Base-by-base conservation (phyloP, 768 basidiomycete species). In the Rhodotorula babjevae region DNA sequence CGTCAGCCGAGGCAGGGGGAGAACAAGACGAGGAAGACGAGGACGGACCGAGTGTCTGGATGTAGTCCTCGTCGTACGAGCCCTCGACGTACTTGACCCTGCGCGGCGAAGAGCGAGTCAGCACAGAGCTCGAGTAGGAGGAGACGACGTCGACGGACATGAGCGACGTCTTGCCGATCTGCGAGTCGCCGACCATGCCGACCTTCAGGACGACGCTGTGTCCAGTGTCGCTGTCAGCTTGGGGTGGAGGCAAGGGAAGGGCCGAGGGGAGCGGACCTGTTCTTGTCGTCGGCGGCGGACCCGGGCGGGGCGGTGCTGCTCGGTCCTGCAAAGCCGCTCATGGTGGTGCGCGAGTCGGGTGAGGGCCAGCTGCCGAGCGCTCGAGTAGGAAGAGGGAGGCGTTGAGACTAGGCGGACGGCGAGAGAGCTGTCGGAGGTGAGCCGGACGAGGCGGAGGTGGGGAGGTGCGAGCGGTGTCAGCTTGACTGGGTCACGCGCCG, bases 141-240 rank as follows among this genome's bases (percentile, higher is more conserved):
- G 2, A 9, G 36, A 9, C 5, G 36, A 36, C 36, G 36, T 5
- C 36, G 19, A 52, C 71, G n/a, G 14, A 65, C 95, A 98, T 98
- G 81, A 98, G 85, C 83, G 91, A 93, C 75, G 95, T 98, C 86
- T 98, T 97, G 77, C 95, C 94, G 80, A 98, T 97, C 84, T 97
- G 95, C 79, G 93, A 93, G 84, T 99, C 95, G 62, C 96, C 96
- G 60, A 99, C 93, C 95, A 99, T 99, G 68, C 95, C 95, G 63
- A 99, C 95, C 82, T 99, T 75, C 44, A 75, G 52, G 15, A 72
- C 71, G 25, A 75, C 74, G 49, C 74, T 75, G 40, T 44, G 14
- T 6, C 21, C 5, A 1, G 27, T 19, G 15, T 44, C 25, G 14
- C 25, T 27, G n/a, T 42, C 4, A 8, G 52, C 27, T 52, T 27